Conservation (phyloP, 768 basidiomycete genomes). For the Cystoderma amianthinum region DNA sequence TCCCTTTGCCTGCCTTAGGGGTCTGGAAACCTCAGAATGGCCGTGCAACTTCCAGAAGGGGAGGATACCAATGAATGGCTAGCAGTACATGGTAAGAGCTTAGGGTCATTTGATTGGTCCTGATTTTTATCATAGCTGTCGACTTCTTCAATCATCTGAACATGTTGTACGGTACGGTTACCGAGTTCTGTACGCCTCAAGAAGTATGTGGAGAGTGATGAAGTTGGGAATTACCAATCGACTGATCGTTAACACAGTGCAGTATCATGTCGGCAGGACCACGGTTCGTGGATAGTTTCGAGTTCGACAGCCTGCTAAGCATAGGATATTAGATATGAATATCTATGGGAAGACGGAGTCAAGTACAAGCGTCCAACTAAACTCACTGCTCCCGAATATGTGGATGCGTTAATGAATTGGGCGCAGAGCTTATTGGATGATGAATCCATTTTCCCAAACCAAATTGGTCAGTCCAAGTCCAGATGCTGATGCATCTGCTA, state of each 20-base stretch:
- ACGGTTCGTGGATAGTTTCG: conserved; percentile 43
- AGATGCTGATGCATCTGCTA: too few species aligned
- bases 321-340: conserved; percentile 63
- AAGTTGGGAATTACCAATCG: not conserved
- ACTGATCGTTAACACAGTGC: conserved; percentile 44
- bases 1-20: conserved; percentile 61
- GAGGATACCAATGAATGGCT: conserved; percentile 99
- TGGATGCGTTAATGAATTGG: conserved; percentile 99
- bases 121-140: conserved; percentile 53
- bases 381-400: conserved; percentile 91
- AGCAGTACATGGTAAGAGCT: conserved; percentile 91
- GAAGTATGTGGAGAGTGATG: conserved; percentile 47
- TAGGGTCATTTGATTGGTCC: not conserved
- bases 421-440: conserved; percentile 90
- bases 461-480: conserved; percentile 61
- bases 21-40: conserved; percentile 88
- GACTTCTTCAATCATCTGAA: conserved; percentile 99
- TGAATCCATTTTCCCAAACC: conserved; percentile 87
- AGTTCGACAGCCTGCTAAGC: not conserved
- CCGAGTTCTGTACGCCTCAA: conserved; percentile 93
- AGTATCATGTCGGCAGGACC: conserved; percentile 97
- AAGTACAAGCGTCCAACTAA: conserved; percentile 90
- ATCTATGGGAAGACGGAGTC: conserved; percentile 89
- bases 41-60: conserved; percentile 92
- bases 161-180: conserved; percentile 97